Percentiles rank a stretch among this genome's conserved stretches.
Evolutionary conservation across 1,139 yeast genomes (phyloP).

Genomic region (Trichomonascaceae sp.): DNA sequence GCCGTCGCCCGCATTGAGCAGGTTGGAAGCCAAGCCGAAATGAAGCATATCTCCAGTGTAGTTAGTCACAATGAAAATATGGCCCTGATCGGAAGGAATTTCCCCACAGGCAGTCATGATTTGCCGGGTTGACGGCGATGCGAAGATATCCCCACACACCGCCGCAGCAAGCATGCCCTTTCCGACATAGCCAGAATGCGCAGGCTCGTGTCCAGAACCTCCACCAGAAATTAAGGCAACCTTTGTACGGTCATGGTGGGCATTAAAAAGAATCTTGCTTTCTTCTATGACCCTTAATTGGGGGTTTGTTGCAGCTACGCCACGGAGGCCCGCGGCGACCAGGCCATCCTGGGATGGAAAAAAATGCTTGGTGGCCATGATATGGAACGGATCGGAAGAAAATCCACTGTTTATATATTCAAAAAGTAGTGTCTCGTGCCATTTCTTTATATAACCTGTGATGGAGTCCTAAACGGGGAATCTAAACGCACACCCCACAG

Average conservation of each 20-base stretch:
- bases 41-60: conserved; percentile 93
- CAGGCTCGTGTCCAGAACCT: conserved; percentile 93
- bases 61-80: conserved; percentile 73
- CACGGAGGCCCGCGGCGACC: conserved; percentile 58
- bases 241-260: conserved; percentile 16
- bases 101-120: conserved; percentile 66
- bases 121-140: conserved; percentile 88
- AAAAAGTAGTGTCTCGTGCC: background rate
- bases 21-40: conserved; percentile 81
- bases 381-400: no score
- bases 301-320: conserved; percentile 63
- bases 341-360: conserved; percentile 41
- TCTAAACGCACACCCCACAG: background rate
- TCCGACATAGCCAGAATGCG: conserved; percentile 92
- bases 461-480: background rate
- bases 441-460: background rate
- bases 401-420: no score
- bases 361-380: conserved; percentile 36
- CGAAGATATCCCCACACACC: conserved; percentile 82
- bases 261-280: conserved; percentile 57
- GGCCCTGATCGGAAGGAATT: conserved; percentile 53
- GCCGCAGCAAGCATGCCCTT: conserved; percentile 77
- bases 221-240: conserved; percentile 79
- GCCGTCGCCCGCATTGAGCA: conserved; percentile 74
- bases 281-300: conserved; percentile 53